phyloP scores from a whole-genome alignment of 2,329 filamentous ascomycete genomes.

The Fusarium torulosum region DNA sequence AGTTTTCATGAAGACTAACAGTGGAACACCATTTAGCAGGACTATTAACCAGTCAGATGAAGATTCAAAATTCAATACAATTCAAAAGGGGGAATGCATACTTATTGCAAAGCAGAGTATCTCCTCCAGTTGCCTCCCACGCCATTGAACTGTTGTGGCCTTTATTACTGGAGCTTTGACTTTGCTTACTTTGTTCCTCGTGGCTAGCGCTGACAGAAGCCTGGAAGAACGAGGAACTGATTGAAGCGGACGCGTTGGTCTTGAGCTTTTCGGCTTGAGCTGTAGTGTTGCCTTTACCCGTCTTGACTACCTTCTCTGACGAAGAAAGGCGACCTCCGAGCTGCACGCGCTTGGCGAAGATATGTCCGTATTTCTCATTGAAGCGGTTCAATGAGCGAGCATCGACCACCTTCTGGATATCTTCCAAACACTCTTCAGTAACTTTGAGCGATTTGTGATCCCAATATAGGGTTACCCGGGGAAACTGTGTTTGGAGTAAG shows the following conservation, averaged over 20 bases:
- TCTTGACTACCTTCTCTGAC: not conserved
- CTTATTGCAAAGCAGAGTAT: conserved; percentile 1
- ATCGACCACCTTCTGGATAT: not conserved
- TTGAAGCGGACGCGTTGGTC: not conserved
- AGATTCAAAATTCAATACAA: fast-evolving
- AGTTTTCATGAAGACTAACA: not conserved
- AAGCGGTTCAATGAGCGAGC: not conserved
- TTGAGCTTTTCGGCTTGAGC: not conserved
- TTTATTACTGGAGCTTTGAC: no score
- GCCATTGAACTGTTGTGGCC: not conserved
- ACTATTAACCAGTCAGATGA: not conserved
- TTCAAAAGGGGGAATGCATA: not conserved
- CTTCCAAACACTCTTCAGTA: not conserved
- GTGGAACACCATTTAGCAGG: not conserved
- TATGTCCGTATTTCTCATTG: not conserved
- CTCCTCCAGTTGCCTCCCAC: not conserved
- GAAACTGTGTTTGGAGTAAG: not conserved
- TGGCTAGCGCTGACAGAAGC: no score
- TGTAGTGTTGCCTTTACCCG: no score
- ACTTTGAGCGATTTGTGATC: not conserved
- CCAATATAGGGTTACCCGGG: not conserved
- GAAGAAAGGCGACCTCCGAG: not conserved
- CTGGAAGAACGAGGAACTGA: not conserved
- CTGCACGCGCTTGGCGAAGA: not conserved
- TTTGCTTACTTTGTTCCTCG: no score